Evolutionary conservation across 2,329 filamentous ascomycete genomes (phyloP), one percentile per base, ranked within the genome.

Genomic region (Penicillium hordei): DNA sequence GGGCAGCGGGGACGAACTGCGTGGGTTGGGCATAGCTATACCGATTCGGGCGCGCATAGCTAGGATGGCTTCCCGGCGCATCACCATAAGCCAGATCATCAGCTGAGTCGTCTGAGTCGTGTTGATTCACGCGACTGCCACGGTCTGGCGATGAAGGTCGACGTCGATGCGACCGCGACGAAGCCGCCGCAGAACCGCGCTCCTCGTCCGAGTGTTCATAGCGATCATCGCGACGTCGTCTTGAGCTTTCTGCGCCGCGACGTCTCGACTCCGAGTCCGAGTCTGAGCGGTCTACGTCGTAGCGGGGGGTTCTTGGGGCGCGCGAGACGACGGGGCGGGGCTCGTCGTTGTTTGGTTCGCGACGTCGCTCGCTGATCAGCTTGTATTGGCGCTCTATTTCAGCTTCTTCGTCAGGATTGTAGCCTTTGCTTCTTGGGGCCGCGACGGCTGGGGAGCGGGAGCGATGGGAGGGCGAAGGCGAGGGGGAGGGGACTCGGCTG

Each of bases 61-160:
- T 73, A 1, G 74, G 67, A 59, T 74, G 71, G 23, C 50, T 58
- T 4, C 69, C 68, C 0, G 62, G 64, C 6, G 50, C 56, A 31
- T 76, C 73, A 1, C 75, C 75, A 52, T 77, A 77, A 4, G 72
- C 74, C n/a, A 77, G 65, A 36, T 75, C 72, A 46, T 76, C 70
- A 5, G 65, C 67, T 6, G 72, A 71, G 34, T 69, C 55, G 36
- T 70, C 55, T 10, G 65, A 65, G 52, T 70, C 66, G n/a, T 65
- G 21, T 5, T 34, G 31, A n/a, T 57, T 65, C 9, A 65, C 67
- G 27, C 57, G 59, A 49, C 53, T 55, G 12, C 53, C 55, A 29
- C 64, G 64, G 23, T 65, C 64, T n/a, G 69, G 62, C 15, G 61
- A 64, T 4, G 33, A 33, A 33, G 64, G 62, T 12, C 55, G 63